phyloP scores from a whole-genome alignment of 106 monocot species.

The Dendrobium huoshanense region DNA sequence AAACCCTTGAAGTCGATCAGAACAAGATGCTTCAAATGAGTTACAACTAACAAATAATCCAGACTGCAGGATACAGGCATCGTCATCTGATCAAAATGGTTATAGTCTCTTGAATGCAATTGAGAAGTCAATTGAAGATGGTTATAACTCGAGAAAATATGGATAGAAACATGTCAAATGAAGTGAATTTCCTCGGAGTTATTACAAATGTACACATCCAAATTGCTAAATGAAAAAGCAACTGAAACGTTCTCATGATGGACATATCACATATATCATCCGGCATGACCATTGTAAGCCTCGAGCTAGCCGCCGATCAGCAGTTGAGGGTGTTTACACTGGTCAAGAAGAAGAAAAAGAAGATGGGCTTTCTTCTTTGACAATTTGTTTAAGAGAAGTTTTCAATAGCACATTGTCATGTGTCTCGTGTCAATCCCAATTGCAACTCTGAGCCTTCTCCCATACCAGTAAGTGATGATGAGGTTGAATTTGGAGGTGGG shows the following conservation, averaged over 20 bases:
- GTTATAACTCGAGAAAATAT: slow-evolving; percentile 98
- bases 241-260: slow-evolving; percentile 83
- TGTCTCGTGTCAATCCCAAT: slow-evolving; percentile 27
- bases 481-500: slow-evolving; percentile 40
- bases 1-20: too few species aligned
- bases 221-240: slow-evolving; percentile 94
- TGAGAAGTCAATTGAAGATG: slow-evolving; percentile 77
- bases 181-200: slow-evolving; percentile 90
- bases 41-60: slow-evolving; percentile 25
- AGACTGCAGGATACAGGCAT: slow-evolving; percentile 19
- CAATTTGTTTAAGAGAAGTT: slow-evolving; percentile 33
- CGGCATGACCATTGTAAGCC: slow-evolving; percentile 93
- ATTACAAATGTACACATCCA: slow-evolving; percentile 98
- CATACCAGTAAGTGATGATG: slow-evolving; percentile 55
- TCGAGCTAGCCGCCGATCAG: slow-evolving; percentile 50
- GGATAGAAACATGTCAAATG: slow-evolving; percentile 97
- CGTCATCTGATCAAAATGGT: slow-evolving; percentile 30
- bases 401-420: slow-evolving; percentile 23
- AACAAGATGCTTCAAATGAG: slow-evolving; percentile 22
- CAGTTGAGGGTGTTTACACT: slow-evolving; percentile 37
- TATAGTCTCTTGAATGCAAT: slow-evolving; percentile 14
- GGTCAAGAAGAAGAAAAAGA: slow-evolving; percentile 47
- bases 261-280: slow-evolving; percentile 78
- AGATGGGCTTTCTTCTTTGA: slow-evolving; percentile 32
- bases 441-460: slow-evolving; percentile 40